Conservation (phyloP, 805 yeast genomes). For the Diddensiella caesifluorescens region DNA sequence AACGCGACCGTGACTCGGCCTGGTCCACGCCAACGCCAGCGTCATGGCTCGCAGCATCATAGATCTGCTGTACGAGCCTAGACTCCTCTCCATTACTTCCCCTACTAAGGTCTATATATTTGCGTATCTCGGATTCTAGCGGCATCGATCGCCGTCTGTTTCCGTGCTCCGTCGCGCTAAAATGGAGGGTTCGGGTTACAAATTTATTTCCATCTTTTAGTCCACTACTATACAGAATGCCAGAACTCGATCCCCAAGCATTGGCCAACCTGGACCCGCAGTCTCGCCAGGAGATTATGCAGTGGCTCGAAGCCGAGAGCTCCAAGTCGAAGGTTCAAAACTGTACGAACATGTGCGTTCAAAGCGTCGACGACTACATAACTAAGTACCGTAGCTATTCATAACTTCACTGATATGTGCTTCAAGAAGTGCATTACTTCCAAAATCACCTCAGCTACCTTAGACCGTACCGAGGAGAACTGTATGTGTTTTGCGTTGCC, state of each 20-base stretch:
- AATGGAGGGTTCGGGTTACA: too few species aligned
- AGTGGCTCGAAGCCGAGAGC: constrained; percentile 76
- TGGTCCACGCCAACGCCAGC: too few species aligned
- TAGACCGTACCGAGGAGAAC: constrained; percentile 55
- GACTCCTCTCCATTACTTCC: too few species aligned
- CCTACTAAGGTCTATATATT: too few species aligned
- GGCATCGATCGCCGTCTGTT: not conserved
- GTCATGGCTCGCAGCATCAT: too few species aligned
- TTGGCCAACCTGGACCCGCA: constrained; percentile 53
- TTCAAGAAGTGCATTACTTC: constrained; percentile 74
- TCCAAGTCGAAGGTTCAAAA: constrained; percentile 82
- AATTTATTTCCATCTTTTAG: not conserved
- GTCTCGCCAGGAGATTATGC: constrained; percentile 66
- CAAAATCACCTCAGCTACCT: constrained; percentile 34
- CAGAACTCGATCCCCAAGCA: constrained; percentile 37
- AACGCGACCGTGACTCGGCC: too few species aligned
- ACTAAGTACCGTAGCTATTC: constrained; percentile 45
- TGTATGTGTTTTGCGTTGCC: too few species aligned
- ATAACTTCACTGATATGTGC: constrained; percentile 83
- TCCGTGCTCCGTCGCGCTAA: not conserved
- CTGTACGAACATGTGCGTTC: constrained; percentile 29
- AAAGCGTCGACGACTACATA: not conserved
- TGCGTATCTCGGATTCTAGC: too few species aligned
- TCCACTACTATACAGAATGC: constrained; percentile 16
- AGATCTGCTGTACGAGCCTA: too few species aligned